Conservation (phyloP, 257 asterid species). For the Forsythia suspensa region DNA sequence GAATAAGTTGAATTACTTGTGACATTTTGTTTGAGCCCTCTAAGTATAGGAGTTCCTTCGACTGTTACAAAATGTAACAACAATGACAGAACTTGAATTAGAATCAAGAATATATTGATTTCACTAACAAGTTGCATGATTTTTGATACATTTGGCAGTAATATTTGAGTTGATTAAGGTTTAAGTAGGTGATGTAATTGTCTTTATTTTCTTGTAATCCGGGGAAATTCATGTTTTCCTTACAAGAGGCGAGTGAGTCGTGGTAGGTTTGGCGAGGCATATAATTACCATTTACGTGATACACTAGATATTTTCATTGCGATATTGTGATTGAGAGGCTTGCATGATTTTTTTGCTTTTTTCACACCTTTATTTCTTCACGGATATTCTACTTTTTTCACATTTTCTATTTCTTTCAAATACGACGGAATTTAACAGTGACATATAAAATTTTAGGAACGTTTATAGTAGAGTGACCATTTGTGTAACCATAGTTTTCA, state of each 20-base stretch:
- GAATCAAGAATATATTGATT: neutral
- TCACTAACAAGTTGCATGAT: neutral
- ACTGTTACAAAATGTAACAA: neutral
- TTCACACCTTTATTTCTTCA: slow-evolving; percentile 27
- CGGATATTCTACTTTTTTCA: neutral
- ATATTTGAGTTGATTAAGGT: neutral
- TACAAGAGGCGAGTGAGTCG: neutral
- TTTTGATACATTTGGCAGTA: neutral
- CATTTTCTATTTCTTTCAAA: neutral
- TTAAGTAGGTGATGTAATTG: neutral
- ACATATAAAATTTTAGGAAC: no score
- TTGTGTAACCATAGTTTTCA: no score
- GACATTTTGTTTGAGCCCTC: neutral
- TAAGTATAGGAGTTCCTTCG: neutral
- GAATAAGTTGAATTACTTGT: neutral
- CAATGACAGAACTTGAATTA: neutral
- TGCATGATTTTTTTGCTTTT: slow-evolving; percentile 18
- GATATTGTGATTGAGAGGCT: neutral
- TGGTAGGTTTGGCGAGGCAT: neutral
- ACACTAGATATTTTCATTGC: neutral
- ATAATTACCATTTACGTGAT: neutral
- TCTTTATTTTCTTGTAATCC: neutral
- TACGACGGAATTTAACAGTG: no score
- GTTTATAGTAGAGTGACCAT: no score
- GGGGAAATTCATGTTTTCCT: neutral